Base-by-base conservation (phyloP, 2,329 filamentous ascomycete species). In the Tolypocladium nubicola region DNA sequence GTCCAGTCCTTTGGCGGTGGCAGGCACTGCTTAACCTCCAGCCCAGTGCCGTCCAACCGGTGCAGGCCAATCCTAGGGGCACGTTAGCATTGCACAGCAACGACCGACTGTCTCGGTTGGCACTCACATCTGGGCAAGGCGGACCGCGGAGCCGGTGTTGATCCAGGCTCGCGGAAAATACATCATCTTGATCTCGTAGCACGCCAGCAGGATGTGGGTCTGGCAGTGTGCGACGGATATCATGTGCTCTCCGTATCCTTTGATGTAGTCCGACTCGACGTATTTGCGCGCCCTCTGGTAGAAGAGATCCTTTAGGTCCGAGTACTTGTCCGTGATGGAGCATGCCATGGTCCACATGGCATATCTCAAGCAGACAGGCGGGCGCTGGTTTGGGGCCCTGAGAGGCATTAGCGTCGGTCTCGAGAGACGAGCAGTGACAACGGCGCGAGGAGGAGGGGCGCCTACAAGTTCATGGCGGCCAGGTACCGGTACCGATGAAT, bases 171-270 rank as follows among this genome's bases (percentile, higher is more conserved):
- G 80, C 1, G 94, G 93, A 65, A 97, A 97, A 70, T 91, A 95
- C 89, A 97, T 96, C 81, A 89, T 88, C 74, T 93, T 96, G 77
- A 97, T 97, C 71, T 99, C 94, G 66, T 96, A 97, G 0, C 82
- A 85, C 7, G 86, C 83, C 53, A 95, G 79, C 23, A 97, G 76
- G 33, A 85, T 78, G 80, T 95, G 95, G 1, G 89, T 84, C 70
- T 99, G 94, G 54, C 87, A 89, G 70, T 96, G 90, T 19, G 87
- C 86, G 37, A 97, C 78, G 1, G 88, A 93, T 63, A 97, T 88
- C 69, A 95, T 88, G 62, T 86, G 81, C 71, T 97, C 93, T 56
- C 94, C 94, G 63, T 93, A 91, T 4, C 93, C 92, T 69, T 89
- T 94, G 77, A 97, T 86, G 70, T 95, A 91, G 68, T 97, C 92